Evolutionary conservation across 192 early-diverging fungal species (phyloP).

Genomic region (Backusella liffmaniae): DNA sequence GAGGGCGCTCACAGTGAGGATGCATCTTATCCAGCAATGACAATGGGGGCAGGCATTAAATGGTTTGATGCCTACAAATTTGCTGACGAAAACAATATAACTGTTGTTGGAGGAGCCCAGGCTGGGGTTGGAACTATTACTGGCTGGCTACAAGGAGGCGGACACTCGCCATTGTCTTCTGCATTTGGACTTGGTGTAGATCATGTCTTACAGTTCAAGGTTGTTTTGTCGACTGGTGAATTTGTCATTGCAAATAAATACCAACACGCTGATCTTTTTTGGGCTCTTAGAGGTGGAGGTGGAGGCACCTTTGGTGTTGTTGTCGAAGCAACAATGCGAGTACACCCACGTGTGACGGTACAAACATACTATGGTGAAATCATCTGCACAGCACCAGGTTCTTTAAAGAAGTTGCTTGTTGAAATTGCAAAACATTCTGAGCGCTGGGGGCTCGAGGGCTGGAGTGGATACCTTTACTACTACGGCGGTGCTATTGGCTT

Average conservation of each 20-base stretch:
- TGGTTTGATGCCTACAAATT: constrained; percentile 26
- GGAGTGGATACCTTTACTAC: not conserved
- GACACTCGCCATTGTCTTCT: constrained; percentile 41
- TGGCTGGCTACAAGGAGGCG: constrained; percentile 27
- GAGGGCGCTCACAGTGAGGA: constrained; percentile 7
- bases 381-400: not conserved
- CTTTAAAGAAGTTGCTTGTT: not conserved
- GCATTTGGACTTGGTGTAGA: constrained; percentile 47
- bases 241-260: constrained; percentile 34
- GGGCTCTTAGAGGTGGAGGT: constrained; percentile 61
- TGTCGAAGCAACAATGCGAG: constrained; percentile 35
- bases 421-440: not conserved
- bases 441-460: not conserved
- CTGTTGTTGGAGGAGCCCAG: constrained; percentile 14
- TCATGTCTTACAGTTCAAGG: constrained; percentile 47
- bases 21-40: not conserved
- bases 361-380: not conserved
- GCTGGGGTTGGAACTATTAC: not conserved
- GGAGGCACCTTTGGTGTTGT: constrained; percentile 49
- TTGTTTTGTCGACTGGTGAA: constrained; percentile 45
- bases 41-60: constrained; percentile 38
- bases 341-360: not conserved
- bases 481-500: not conserved
- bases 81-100: not conserved
- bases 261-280: constrained; percentile 58